These are phyloP conservation scores for Sisymbrium altissimum DNA, from an alignment of 345 rosid genomes.

Conservation along the genomic window DNA sequence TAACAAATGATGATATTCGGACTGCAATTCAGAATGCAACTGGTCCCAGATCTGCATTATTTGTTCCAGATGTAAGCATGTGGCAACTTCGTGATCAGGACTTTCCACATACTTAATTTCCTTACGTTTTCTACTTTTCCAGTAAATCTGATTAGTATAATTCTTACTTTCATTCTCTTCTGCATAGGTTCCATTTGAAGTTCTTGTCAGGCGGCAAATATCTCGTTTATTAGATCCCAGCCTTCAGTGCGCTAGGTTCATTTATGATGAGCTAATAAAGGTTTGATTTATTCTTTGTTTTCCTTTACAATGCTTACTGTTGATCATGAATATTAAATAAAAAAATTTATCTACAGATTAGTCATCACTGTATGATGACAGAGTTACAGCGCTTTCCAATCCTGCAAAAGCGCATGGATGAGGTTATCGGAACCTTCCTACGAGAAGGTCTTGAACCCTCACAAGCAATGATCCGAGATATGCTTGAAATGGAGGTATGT, in stretches of 20 bases:
- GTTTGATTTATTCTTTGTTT: conserved; percentile 29
- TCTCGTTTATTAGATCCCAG: conserved; percentile 92
- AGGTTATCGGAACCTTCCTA: conserved; percentile 80
- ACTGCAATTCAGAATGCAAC: conserved; percentile 97
- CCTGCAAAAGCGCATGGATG: conserved; percentile 89
- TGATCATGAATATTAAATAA: background rate
- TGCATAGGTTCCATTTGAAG: conserved; percentile 86
- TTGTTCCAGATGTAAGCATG: conserved; percentile 70
- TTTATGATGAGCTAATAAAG: conserved; percentile 88
- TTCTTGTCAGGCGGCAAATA: conserved; percentile 89
- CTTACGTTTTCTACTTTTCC: background rate
- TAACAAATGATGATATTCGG: conserved; percentile 90
- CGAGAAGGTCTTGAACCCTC: conserved; percentile 92
- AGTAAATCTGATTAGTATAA: background rate
- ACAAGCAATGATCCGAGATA: conserved; percentile 86
- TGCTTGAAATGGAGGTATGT: conserved; percentile 90
- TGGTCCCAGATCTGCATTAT: conserved; percentile 84
- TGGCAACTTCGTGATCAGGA: background rate
- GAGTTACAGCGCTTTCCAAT: conserved; percentile 84
- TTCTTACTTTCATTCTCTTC: conserved; percentile 14
- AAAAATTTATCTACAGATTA: conserved; percentile 55
- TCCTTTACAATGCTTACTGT: background rate
- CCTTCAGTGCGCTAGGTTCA: conserved; percentile 95
- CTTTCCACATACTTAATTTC: background rate
- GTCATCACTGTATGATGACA: conserved; percentile 73